These are phyloP conservation scores for Ceratobasidium sp. DNA, from an alignment of 1,284 basidiomycete species.

Conservation along the genomic window DNA sequence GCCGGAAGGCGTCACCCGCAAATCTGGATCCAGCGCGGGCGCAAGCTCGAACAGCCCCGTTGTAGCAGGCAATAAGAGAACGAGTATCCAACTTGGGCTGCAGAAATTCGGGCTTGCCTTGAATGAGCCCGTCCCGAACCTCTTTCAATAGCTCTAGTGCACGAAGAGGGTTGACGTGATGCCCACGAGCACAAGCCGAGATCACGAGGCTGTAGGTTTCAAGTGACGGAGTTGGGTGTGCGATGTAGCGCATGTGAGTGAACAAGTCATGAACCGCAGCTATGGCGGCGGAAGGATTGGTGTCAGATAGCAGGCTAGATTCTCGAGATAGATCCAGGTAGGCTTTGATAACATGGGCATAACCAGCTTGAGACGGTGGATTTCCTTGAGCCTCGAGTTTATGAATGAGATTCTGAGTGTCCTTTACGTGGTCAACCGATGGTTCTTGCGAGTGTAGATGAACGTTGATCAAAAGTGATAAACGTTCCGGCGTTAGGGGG, in stretches of 20 bases:
- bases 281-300: slow-evolving; percentile 52
- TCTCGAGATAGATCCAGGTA: slow-evolving; percentile 62
- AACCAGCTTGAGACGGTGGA: slow-evolving; percentile 33
- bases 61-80: slow-evolving; percentile 61
- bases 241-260: slow-evolving; percentile 94
- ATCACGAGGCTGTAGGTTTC: slow-evolving; percentile 89
- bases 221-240: slow-evolving; percentile 83
- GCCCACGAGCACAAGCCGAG: slow-evolving; percentile 74
- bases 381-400: slow-evolving; percentile 42
- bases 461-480: slow-evolving; percentile 16
- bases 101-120: slow-evolving; percentile 67
- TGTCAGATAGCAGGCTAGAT: slow-evolving; percentile 44
- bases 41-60: slow-evolving; percentile 83
- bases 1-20: slow-evolving; percentile 79
- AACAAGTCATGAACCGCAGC: slow-evolving; percentile 72
- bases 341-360: slow-evolving; percentile 55
- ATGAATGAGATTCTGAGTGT: slow-evolving; percentile 33
- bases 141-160: slow-evolving; percentile 94
- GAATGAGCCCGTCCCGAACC: slow-evolving; percentile 59
- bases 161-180: slow-evolving; percentile 81
- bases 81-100: slow-evolving; percentile 66
- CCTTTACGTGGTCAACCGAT: slow-evolving; percentile 7
- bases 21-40: slow-evolving; percentile 67
- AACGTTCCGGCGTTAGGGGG: slow-evolving; percentile 30
- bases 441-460: slow-evolving; percentile 7